Evolutionary conservation across 495 filamentous ascomycete genomes (phyloP), one percentile per base, ranked within the genome.

Genomic region (Penicillium desertorum): DNA sequence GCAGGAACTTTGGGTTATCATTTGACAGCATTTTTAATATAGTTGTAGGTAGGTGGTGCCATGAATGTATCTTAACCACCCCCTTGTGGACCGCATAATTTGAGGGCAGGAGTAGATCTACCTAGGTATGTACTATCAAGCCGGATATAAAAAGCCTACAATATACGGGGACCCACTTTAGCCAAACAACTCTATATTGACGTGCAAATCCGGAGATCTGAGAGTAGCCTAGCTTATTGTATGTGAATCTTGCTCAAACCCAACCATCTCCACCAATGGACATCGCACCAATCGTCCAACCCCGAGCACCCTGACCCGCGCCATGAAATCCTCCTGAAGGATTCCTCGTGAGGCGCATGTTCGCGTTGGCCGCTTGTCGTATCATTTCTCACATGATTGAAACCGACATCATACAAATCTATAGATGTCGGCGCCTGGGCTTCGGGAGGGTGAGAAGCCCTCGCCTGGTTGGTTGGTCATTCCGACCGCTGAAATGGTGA

Each of bases 161-260:
- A 27, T 27, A 27, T 27, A 27, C 25, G 12, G 12, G 14, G 34
- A n/a, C 14, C 5, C 12, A 16, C n/a, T 52, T 29, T 54, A 45
- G 29, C 41, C 27, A 22, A 54, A 45, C 12, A 32, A 54, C 51
- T 54, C 51, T 45, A 5, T 22, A 54, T 54, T 54, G 41, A 45
- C 41, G 25, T 7, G 51, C 51, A 54, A 42, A 54, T n/a, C 50
- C 11, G 22, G 19, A 34, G 51, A 34, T 34, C 41, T 54, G 41
- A 43, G 51, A 54, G 51, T 11, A 9, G 39, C 34, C 51, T 45
- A 54, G 41, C 51, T 45, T 36, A 5, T 47, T 29, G 12, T 29
- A 12, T 44, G 23, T 32, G 22, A 44, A 45, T 25, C 50, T 6
- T 52, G 51, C 37, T 54, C 51, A 29, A 32, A 54, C 14, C 17